Evolutionary conservation across 2,329 filamentous ascomycete species (phyloP).

Genomic region (Chrysoporthe austroafricana): DNA sequence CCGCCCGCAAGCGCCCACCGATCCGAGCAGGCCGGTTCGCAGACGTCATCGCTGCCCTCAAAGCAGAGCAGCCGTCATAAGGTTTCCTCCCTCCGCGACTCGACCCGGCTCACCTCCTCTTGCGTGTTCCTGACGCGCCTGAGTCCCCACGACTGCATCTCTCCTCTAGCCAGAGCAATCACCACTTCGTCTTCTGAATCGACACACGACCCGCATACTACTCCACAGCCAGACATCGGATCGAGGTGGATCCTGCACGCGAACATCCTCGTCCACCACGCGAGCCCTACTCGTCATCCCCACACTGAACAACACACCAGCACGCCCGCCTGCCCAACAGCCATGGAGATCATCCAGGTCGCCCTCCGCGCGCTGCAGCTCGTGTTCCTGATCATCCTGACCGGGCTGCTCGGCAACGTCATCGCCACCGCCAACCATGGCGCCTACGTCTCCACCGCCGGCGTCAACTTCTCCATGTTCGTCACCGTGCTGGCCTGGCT

Average conservation of each 20-base stretch:
- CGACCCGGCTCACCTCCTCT: neutral
- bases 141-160: neutral
- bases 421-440: conserved; percentile 55
- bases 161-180: neutral
- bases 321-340: conserved; percentile 14
- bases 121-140: neutral
- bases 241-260: conserved; percentile 15
- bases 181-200: neutral
- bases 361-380: conserved; percentile 54
- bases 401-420: conserved; percentile 62
- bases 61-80: neutral
- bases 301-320: conserved; percentile 13
- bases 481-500: conserved; percentile 69
- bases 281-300: too few relatives aligned
- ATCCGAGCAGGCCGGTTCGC: conserved; percentile 5
- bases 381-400: conserved; percentile 56
- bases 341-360: conserved; percentile 48
- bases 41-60: conserved; percentile 20
- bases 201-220: neutral
- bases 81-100: neutral
- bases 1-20: conserved; percentile 4
- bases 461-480: conserved; percentile 71
- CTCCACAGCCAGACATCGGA: neutral
- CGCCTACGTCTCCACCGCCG: conserved; percentile 45
- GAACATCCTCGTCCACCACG: conserved; percentile 3